phyloP scores from a whole-genome alignment of 306 rosid genomes.

The Sindora glabra region DNA sequence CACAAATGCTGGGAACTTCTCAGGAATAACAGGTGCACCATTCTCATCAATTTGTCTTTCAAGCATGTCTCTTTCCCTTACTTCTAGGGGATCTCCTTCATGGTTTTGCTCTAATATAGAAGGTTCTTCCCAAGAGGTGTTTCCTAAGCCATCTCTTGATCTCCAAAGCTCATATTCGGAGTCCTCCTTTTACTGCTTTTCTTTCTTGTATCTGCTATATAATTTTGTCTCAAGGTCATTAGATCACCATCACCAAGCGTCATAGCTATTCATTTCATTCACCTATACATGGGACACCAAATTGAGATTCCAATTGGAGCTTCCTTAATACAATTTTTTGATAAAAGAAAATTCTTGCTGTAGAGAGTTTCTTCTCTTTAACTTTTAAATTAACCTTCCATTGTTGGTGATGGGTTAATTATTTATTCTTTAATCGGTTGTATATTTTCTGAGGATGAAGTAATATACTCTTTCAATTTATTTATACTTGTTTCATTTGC shows the following conservation, averaged over 20 bases:
- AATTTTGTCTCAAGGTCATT: conserved; percentile 24
- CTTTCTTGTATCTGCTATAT: neutral
- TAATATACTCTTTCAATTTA: neutral
- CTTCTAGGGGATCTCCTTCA: conserved; percentile 23
- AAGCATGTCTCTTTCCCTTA: conserved; percentile 30
- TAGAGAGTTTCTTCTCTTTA: no score
- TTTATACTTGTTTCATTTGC: neutral
- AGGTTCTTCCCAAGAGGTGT: conserved; percentile 33
- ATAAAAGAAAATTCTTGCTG: no score
- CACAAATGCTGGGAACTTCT: conserved; percentile 41
- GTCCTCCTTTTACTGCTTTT: conserved; percentile 21
- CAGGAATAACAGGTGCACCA: conserved; percentile 36
- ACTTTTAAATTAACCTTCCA: no score
- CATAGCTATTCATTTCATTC: no score
- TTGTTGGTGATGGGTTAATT: neutral
- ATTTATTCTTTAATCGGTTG: neutral
- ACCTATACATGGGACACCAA: no score
- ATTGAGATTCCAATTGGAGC: no score
- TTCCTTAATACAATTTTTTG: no score
- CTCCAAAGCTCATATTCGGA: conserved; percentile 23
- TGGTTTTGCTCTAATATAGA: conserved; percentile 47
- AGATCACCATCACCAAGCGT: no score
- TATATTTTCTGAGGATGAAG: neutral
- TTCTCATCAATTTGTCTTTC: conserved; percentile 43
- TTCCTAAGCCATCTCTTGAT: conserved; percentile 39